phyloP scores from a whole-genome alignment of 495 filamentous ascomycete species.

The Sporormia fimetaria region DNA sequence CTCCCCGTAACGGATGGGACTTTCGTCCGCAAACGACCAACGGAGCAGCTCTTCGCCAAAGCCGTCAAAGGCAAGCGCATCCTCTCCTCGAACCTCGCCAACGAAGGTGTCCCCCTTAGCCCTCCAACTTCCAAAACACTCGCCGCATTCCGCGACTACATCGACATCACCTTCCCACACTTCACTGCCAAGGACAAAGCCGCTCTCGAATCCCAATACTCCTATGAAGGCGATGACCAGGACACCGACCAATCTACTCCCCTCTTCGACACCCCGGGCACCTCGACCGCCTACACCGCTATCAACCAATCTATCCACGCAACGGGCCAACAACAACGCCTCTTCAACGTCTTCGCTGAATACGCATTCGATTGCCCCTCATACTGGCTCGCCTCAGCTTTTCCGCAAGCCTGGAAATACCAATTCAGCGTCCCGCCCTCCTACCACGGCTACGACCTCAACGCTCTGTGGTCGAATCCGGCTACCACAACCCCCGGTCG shows the following conservation, averaged over 20 bases:
- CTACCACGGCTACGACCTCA: slow-evolving; percentile 24
- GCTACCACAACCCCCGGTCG: slow-evolving; percentile 6
- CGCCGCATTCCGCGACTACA: slow-evolving; percentile 14
- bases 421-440: slow-evolving; percentile 19
- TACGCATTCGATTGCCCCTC: slow-evolving; percentile 25
- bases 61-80: slow-evolving; percentile 43
- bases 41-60: slow-evolving; percentile 39
- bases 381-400: slow-evolving; percentile 25
- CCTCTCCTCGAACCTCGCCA: slow-evolving; percentile 37
- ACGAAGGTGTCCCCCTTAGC: slow-evolving; percentile 27
- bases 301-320: slow-evolving; percentile 22
- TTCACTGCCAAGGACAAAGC: slow-evolving; percentile 16
- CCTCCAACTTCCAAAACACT: slow-evolving; percentile 13
- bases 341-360: slow-evolving; percentile 25
- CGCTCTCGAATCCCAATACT: slow-evolving; percentile 15
- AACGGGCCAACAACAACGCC: slow-evolving; percentile 23
- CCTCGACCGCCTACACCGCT: slow-evolving; percentile 5
- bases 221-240: slow-evolving; percentile 11
- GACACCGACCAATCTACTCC: slow-evolving; percentile 10
- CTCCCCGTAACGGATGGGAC: slow-evolving; percentile 52
- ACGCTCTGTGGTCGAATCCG: slow-evolving; percentile 13
- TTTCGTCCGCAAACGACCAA: slow-evolving; percentile 44
- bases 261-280: slow-evolving; percentile 19
- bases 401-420: slow-evolving; percentile 24
- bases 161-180: slow-evolving; percentile 18